Base-by-base conservation (phyloP, 176 grass and related monocot genomes). In the Oryza glumipatula region DNA sequence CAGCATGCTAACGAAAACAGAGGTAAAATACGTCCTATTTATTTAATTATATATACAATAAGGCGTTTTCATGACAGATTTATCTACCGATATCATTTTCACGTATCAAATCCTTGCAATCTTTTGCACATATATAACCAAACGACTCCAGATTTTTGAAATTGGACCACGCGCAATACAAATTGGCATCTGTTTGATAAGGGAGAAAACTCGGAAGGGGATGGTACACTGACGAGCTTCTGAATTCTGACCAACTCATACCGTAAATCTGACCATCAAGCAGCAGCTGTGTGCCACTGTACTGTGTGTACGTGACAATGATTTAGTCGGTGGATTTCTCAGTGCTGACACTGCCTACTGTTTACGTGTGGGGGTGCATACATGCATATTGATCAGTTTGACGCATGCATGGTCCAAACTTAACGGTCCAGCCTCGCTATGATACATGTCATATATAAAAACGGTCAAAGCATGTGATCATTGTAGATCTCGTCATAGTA, bases 381-480 rank as follows among this genome's bases (percentile, higher is more conserved):
- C 82, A 22, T 49, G n/a, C 82, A 22, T 17, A 1, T 44, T 10
- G 39, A 28, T 54, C 1, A 41, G 24, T 4, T 47, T n/a, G 81
- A 49, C 66, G 36, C 49, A 36, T 36, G 30, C 30, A 39, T 19
- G 82, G 36, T 35, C 33, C 67, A 28, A 54, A 19, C 30, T 32
- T 32, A 32, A 54, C 58, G 51, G 66, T 85, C 24, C 74, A 70
- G 11, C 54, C 46, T 64, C 44, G 80, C 30, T 58, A 67, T 66
- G 65, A 76, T 30, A 22, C 0, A 23, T 63, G 2, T 10, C 19
- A 63, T 32, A 32, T 32, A 32, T 23, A 23, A 43, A 81, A 65
- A 68, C n/a, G 54, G 78, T 71, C 52, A 65, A 82, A 65, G 65
- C 83, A 85, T 77, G 54, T 76, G 82, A 85, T 76, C 72, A 46